A percentile compares a stretch with the other conserved stretches of the same genome.
phyloP scores from a whole-genome alignment of 441 rosid genomes.

The Croton setiger region DNA sequence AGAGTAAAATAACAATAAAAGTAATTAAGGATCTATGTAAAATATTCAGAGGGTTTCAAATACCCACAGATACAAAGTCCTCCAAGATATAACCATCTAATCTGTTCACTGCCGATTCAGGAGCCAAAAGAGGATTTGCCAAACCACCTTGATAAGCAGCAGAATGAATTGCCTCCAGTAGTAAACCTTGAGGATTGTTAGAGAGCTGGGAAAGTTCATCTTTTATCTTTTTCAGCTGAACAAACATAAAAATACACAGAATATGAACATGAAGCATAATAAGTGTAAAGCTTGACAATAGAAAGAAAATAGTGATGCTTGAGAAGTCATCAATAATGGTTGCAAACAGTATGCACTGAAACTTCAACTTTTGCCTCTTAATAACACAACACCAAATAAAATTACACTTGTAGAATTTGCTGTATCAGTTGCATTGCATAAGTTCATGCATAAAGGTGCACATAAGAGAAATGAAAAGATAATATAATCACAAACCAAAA shows the following conservation, averaged over 20 bases:
- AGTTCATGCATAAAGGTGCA: neutral
- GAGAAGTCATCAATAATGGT: neutral
- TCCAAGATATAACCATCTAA: constrained; percentile 58
- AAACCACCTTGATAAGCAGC: constrained; percentile 74
- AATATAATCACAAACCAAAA: neutral
- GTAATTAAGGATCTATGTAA: neutral
- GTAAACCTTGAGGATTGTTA: constrained; percentile 73
- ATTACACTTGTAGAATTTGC: neutral
- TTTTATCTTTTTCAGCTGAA: constrained; percentile 68
- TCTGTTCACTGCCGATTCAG: constrained; percentile 55
- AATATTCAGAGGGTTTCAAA: neutral
- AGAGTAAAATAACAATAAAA: constrained; percentile 10
- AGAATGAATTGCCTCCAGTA: constrained; percentile 85
- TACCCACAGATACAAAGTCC: constrained; percentile 71
- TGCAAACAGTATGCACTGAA: neutral
- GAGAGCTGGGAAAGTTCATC: constrained; percentile 55
- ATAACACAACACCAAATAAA: neutral
- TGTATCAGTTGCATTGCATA: neutral
- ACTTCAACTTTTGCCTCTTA: neutral
- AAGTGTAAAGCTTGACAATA: neutral
- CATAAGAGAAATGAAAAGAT: neutral
- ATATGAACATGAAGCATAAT: neutral
- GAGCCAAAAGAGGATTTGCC: constrained; percentile 79
- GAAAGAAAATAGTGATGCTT: neutral
- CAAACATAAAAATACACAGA: neutral